These are phyloP conservation scores for Hymenoscyphus linearis DNA, from an alignment of 2,329 filamentous ascomycete species.

Conservation along the genomic window DNA sequence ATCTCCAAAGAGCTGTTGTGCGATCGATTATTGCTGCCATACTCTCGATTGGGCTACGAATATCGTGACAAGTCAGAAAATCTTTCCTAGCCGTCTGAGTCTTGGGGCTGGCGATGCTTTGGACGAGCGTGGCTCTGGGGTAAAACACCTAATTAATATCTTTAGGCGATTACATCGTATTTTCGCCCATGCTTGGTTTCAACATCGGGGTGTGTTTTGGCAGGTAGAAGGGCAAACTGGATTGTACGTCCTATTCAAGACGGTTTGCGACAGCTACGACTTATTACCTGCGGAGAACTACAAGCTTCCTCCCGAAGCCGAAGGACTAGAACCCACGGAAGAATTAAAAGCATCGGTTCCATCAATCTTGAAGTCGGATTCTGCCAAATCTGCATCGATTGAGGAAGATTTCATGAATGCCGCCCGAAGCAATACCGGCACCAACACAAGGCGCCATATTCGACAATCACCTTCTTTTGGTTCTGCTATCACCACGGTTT, in stretches of 20 bases:
- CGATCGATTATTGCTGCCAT: slow-evolving; percentile 98
- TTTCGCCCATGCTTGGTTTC: slow-evolving; percentile 98
- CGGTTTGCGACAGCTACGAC: slow-evolving; percentile 86
- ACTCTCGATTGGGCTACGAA: slow-evolving; percentile 97
- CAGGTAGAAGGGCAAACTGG: slow-evolving; percentile 86
- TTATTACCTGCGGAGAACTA: slow-evolving; percentile 92
- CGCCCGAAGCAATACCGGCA: slow-evolving; percentile 41
- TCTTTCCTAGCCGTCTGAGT: slow-evolving; percentile 74
- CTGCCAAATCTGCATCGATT: slow-evolving; percentile 32
- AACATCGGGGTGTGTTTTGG: slow-evolving; percentile 94
- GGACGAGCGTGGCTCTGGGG: slow-evolving; percentile 57
- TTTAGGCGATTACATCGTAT: slow-evolving; percentile 92
- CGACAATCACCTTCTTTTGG: slow-evolving; percentile 75
- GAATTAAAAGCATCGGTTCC: slow-evolving; percentile 37
- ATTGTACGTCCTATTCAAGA: slow-evolving; percentile 94
- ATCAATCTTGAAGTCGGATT: slow-evolving; percentile 34
- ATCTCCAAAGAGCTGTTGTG: slow-evolving; percentile 92
- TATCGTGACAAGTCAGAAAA: slow-evolving; percentile 87
- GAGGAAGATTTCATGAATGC: slow-evolving; percentile 49
- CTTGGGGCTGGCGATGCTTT: slow-evolving; percentile 37
- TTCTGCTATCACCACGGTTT: slow-evolving; percentile 72
- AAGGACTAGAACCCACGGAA: slow-evolving; percentile 62
- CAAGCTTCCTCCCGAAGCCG: slow-evolving; percentile 88
- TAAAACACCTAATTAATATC: slow-evolving; percentile 88
- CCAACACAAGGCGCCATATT: slow-evolving; percentile 74